Evolutionary conservation across 1,139 yeast genomes (phyloP).

Genomic region (Hemisphaericaspora xylanilytica): DNA sequence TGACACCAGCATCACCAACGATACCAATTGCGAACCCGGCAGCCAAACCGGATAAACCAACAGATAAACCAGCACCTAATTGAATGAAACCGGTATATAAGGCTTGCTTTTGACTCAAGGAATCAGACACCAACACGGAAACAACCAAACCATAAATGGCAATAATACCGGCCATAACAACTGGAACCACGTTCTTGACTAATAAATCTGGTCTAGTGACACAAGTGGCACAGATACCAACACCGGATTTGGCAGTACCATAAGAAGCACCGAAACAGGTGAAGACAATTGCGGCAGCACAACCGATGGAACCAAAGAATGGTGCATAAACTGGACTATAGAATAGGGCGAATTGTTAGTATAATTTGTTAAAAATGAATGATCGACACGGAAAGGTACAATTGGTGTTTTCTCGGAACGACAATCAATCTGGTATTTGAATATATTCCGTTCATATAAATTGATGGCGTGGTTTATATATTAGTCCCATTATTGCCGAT

Average conservation of each 20-base stretch:
- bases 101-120: constrained; percentile 84
- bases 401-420: too few species aligned
- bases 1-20: constrained; percentile 98
- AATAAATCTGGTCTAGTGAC: constrained; percentile 94
- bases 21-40: constrained; percentile 99
- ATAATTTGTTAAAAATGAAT: constrained; percentile 1
- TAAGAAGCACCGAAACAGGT: constrained; percentile 99
- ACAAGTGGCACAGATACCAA: constrained; percentile 96
- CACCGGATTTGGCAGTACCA: constrained; percentile 99
- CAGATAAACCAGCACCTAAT: constrained; percentile 97
- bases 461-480: too few species aligned
- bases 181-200: constrained; percentile 90
- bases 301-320: constrained; percentile 96
- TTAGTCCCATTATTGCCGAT: too few species aligned
- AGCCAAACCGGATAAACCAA: constrained; percentile 95
- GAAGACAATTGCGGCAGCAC: constrained; percentile 98
- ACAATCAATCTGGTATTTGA: too few species aligned
- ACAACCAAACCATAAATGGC: constrained; percentile 99
- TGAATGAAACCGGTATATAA: constrained; percentile 93
- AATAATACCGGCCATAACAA: constrained; percentile 99
- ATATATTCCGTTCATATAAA: too few species aligned
- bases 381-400: too few species aligned
- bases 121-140: constrained; percentile 89
- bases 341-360: constrained; percentile 10
- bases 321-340: constrained; percentile 81